Base-by-base conservation (phyloP, 768 basidiomycete species). In the Boletus sp. region DNA sequence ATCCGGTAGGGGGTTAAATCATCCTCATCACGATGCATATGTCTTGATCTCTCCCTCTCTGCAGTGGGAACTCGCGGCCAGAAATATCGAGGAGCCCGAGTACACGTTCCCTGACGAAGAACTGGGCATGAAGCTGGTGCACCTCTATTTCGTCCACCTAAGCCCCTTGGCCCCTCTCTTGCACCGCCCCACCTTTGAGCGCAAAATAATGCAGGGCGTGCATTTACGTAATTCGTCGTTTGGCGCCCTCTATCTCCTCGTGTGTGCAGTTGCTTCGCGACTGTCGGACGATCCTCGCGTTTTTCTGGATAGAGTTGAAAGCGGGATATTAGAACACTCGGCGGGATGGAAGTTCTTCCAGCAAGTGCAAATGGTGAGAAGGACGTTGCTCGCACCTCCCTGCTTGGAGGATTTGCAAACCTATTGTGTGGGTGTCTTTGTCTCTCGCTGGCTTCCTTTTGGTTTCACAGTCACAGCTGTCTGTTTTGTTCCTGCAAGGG, bases 321-420 rank as follows among this genome's bases (percentile, higher is more conserved):
- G 64, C 63, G 25, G 68, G 70, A 7, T 67, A 8, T 34, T 15
- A 66, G 46, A 65, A 42, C 78, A 79, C 54, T 83, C 79, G 1
- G 73, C 77, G 3, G 83, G 86, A 23, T 79, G 78, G 78, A 74
- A 67, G 53, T 82, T 70, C 52, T 74, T 80, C 47, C 67, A 73
- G 25, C 75, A 77, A 41, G 80, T 90, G 5, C 80, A 85, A 49
- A 75, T 82, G 54, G 76, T 85, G 50, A 78, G 82, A 54, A 81
- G 80, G 64, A 77, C 76, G 0, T 69, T 88, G 33, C 74, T 86
- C 19, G 75, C 80, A 0, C 77, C 79, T 13, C 80, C 86, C 2
- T 74, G 77, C 6, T 62, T 93, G 49, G 83, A 83, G 64, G 88
- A 90, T 60, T 70, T 95, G 23, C 91, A 95, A 65, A 77, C 77